Evolutionary conservation across 345 rosid species (phyloP).

Genomic region (Gossypium sturtianum): DNA sequence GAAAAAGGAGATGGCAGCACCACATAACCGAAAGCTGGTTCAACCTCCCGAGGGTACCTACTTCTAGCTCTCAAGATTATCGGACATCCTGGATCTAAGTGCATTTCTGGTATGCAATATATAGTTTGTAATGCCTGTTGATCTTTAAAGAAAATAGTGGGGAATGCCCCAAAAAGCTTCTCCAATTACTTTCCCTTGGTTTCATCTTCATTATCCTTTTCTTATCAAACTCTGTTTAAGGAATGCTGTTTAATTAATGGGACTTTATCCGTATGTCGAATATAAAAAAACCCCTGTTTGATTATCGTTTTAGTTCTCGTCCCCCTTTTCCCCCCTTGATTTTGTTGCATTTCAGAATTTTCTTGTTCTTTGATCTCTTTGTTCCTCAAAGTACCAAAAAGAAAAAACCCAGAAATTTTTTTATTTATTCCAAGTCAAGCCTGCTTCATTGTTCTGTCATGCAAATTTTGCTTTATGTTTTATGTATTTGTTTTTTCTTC

Average conservation of each 20-base stretch:
- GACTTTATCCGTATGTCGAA: constrained; percentile 24
- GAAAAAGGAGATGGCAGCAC: constrained; percentile 73
- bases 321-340: not conserved
- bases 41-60: constrained; percentile 84
- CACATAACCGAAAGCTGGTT: constrained; percentile 74
- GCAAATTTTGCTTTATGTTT: not conserved
- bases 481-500: not conserved
- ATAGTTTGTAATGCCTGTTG: constrained; percentile 43
- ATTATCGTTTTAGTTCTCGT: not conserved
- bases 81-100: constrained; percentile 21
- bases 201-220: constrained; percentile 32
- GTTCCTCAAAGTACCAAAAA: not conserved
- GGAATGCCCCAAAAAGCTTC: constrained; percentile 35
- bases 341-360: not conserved
- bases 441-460: not conserved
- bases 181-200: constrained; percentile 28
- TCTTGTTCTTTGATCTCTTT: not conserved
- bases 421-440: not conserved
- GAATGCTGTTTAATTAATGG: constrained; percentile 29
- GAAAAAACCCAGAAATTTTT: not conserved
- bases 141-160: constrained; percentile 36
- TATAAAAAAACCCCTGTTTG: not conserved
- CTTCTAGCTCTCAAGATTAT: constrained; percentile 43
- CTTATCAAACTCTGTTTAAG: constrained; percentile 26
- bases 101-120: constrained; percentile 34